Base-by-base conservation (phyloP, 345 rosid species). In the Limnanthes douglasii region DNA sequence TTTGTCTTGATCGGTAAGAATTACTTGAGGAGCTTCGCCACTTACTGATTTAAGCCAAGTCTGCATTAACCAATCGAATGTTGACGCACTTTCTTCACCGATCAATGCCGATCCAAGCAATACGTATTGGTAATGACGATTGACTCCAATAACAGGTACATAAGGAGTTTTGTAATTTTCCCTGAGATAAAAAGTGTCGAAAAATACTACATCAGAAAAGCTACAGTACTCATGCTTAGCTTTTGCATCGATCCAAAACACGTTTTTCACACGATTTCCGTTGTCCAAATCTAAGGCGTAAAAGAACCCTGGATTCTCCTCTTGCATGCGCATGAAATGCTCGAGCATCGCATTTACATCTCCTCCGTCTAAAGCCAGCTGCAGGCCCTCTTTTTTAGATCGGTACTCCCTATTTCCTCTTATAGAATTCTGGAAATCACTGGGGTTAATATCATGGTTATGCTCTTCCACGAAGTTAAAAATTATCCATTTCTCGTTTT, bases 31-130 rank as follows among this genome's bases (percentile, higher is more conserved):
- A 50, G 56, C 47, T 38, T 28, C 38, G 50, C 47, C 56, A 36
- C 73, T 67, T 18, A 66, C 51, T 49, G 77, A 72, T 53, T 57
- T 62, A 25, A 50, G 41, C 77, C 77, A 70, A 2, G 56, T 53
- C 46, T 34, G 41, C 60, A 70, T 52, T 14, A 70, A 19, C 77
- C 73, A 70, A 3, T 60, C 33, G 41, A 51, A 66, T 5, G 73
- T 43, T 20, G 62, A 43, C 35, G 48, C 41, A 30, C 51, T 58
- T 50, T 66, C 73, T 41, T 70, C 77, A 15, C 73, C 60, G 26
- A 66, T 38, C 47, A 57, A 44, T 11, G 51, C 51, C 34, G 51
- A 50, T 23, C 62, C 56, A 39, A 57, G 62, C 24, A 50, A 25
- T 30, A 39, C 37, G 4, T 44, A 57, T 1, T 34, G 46, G 14